Evolutionary conservation across 345 rosid genomes (phyloP), one percentile per base, ranked within the genome.

Genomic region (Aegle marmelos): DNA sequence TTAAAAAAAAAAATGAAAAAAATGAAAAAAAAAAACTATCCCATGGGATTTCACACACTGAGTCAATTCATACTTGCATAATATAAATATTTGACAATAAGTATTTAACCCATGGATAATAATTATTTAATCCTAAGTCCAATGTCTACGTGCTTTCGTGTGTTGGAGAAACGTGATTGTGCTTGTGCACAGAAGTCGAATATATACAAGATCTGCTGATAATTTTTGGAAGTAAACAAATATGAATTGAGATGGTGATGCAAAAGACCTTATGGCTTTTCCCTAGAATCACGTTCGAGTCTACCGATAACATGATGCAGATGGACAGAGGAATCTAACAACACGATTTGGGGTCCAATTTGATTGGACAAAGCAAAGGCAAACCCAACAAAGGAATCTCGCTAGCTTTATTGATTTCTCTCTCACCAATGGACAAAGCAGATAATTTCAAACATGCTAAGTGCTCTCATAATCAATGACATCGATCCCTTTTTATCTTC

Each of bases 321-420:
- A 14, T 39, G 78, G 88, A 86, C 83, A 81, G 61, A 65, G 80
- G 78, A 81, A 83, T 85, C 86, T 78, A 48, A 28, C 28, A 19
- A 37, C 45, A 56, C 76, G 83, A 76, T 78, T 72, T 64, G 70
- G 73, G 79, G 79, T 78, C 84, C 80, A 78, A 71, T 25, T 76
- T 82, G 74, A 79, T 83, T 70, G 45, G 86, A 79, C 78, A 76
- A 77, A 77, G 84, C 83, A 79, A 62, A 70, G 79, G 80, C 70
- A 21, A 74, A 72, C 63, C 65, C 58, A 57, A 57, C 76, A 57
- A 75, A 64, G 73, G 82, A 78, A 82, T 78, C 81, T 74, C 72
- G 39, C 62, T 75, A 37, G 74, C 74, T 60, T 69, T 53, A 53
- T 17, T 53, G 5, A 53, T 10, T 17, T 62, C 62, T 14, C 36